Base-by-base conservation (phyloP, 345 rosid species). In the Syzygium aqueum region DNA sequence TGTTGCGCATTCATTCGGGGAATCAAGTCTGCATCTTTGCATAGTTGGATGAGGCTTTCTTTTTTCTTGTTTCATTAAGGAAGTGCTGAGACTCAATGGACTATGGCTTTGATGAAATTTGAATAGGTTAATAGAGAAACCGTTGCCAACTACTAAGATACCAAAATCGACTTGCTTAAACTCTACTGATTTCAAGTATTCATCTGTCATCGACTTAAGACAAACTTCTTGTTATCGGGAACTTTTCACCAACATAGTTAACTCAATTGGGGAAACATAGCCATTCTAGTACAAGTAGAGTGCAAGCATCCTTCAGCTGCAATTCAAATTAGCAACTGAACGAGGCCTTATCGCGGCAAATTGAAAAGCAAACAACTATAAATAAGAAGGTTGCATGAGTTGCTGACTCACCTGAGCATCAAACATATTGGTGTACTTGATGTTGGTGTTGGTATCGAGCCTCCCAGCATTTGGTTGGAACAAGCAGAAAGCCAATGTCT, bases 391-490 rank as follows among this genome's bases (percentile, higher is more conserved):
- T 57, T 73, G 59, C 88, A 19, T 3, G 23, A 9, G 14, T 33
- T 17, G 37, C 49, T 6, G 15, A 73, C 80, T 73, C 49, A 96
- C 99, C 96, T 95, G 96, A 86, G 99, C 99, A 91, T 97, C 98
- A 87, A 97, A 97, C 99, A 97, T 97, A 92, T 97, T 97, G 93
- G 91, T 96, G 91, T 96, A 97, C 84, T 92, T 97, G 87, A 96
- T 94, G 67, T 92, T 93, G 51, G 93, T 97, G 87, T 91, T 93
- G 3, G 93, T 77, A 54, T 97, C 99, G 1, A 91, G 53, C 37
- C 98, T 94, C 43, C 99, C 99, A 1, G 96, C 90, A 73, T 97
- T 96, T 1, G 94, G 92, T 88, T 97, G 98, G 90, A 97, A 96
- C 88, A 96, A 89, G 88, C 98, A 96, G 87, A 92, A 97, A 1